phyloP scores from a whole-genome alignment of 208 protist species.

The Zelonia costaricensis region DNA sequence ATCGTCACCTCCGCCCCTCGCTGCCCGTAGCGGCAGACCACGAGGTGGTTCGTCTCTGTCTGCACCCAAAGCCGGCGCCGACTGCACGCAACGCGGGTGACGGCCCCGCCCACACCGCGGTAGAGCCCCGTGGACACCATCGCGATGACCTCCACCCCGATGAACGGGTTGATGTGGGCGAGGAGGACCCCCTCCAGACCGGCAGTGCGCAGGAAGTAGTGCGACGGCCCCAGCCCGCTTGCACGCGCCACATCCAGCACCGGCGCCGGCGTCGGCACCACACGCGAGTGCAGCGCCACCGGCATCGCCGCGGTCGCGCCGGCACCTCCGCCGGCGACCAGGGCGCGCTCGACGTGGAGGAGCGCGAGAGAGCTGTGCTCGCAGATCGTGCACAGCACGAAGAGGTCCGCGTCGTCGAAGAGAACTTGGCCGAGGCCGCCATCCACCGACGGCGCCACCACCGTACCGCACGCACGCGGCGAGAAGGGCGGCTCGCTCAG shows the following conservation, averaged over 20 bases:
- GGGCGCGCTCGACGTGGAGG: slow-evolving; percentile 28
- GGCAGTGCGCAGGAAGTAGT: slow-evolving; percentile 56
- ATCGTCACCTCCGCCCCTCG: slow-evolving; percentile 40
- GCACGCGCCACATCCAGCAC: slow-evolving; percentile 51
- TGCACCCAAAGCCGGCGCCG: slow-evolving; percentile 62
- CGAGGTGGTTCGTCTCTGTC: slow-evolving; percentile 72
- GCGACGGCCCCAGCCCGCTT: slow-evolving; percentile 52
- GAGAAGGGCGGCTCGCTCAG: slow-evolving; percentile 36
- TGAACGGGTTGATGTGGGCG: slow-evolving; percentile 56
- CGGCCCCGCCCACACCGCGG: slow-evolving; percentile 64
- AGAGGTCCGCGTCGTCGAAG: slow-evolving; percentile 76
- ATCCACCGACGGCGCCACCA: slow-evolving; percentile 44
- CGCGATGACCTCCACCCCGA: slow-evolving; percentile 65
- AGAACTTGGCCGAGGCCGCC: slow-evolving; percentile 53
- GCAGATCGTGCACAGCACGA: slow-evolving; percentile 56
- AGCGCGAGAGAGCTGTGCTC: slow-evolving; percentile 46
- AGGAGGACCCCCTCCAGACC: slow-evolving; percentile 68
- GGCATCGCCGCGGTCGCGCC: slow-evolving; percentile 2
- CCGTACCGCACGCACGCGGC: slow-evolving; percentile 8
- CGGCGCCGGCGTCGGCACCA: slow-evolving; percentile 53
- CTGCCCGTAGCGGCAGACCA: slow-evolving; percentile 68
- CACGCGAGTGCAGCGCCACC: slow-evolving; percentile 9
- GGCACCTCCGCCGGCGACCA: not conserved
- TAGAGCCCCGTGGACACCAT: slow-evolving; percentile 67
- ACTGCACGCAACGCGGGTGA: slow-evolving; percentile 59